phyloP scores from a whole-genome alignment of 306 rosid species.

The Cucurbita maxima region DNA sequence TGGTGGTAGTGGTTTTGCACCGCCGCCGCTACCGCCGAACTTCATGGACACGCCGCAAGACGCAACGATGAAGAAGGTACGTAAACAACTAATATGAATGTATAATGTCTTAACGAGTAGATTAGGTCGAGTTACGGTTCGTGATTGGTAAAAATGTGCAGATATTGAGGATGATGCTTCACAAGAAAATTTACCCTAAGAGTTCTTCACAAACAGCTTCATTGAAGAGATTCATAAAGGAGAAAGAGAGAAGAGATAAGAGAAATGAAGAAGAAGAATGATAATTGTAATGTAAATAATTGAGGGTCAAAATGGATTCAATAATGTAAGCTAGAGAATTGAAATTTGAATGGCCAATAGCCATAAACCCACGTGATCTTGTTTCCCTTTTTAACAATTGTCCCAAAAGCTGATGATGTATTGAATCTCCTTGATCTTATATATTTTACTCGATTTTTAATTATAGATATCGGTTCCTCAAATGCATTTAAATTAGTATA shows the following conservation, averaged over 20 bases:
- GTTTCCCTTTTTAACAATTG: not conserved
- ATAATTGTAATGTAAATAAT: not conserved
- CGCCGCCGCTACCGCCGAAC: conserved; percentile 39
- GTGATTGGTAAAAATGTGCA: not conserved
- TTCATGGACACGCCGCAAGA: conserved; percentile 66
- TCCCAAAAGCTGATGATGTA: not conserved
- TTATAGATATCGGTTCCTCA: too few relatives aligned
- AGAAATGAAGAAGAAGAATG: conserved; percentile 19
- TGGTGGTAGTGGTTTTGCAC: conserved; percentile 57
- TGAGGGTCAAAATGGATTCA: conserved; percentile 62
- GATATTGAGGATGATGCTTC: conserved; percentile 72
- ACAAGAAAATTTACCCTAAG: conserved; percentile 59
- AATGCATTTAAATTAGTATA: too few relatives aligned
- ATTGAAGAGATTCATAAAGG: conserved; percentile 45
- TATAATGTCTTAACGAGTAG: not conserved
- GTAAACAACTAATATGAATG: not conserved
- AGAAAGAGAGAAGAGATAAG: conserved; percentile 27
- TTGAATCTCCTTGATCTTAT: not conserved
- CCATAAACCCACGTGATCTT: not conserved
- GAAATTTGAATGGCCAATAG: not conserved
- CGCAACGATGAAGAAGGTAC: conserved; percentile 92
- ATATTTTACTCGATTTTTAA: not conserved
- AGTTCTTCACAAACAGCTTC: conserved; percentile 30
- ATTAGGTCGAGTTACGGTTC: not conserved
- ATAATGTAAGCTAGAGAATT: conserved; percentile 42